Evolutionary conservation across 108 stramenopile genomes (phyloP).

Genomic region (Skeletonema grethae): DNA sequence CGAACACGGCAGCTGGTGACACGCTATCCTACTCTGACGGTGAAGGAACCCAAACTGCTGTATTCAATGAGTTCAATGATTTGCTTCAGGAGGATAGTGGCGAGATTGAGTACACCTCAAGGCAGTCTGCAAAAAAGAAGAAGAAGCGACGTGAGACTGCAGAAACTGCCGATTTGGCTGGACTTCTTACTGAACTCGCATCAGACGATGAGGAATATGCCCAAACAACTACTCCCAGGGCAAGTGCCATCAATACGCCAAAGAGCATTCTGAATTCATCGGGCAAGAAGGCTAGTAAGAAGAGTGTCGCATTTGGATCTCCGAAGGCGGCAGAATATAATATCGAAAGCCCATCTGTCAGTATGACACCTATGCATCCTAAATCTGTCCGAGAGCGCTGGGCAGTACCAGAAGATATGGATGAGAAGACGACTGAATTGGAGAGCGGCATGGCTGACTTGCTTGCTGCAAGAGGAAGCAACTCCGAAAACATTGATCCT

Average conservation of each 20-base stretch:
- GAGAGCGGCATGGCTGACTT: constrained; percentile 36
- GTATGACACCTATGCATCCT: constrained; percentile 77
- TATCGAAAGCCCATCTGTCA: constrained; percentile 75
- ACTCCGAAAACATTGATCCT: constrained; percentile 39
- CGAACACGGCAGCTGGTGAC: neutral
- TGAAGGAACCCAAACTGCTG: constrained; percentile 12
- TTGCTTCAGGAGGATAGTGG: constrained; percentile 15
- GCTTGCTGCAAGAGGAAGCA: constrained; percentile 32
- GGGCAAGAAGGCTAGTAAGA: constrained; percentile 21
- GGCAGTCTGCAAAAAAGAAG: constrained; percentile 1
- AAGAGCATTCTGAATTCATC: constrained; percentile 58
- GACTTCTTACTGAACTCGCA: constrained; percentile 15
- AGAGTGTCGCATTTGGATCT: constrained; percentile 79
- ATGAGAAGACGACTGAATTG: constrained; percentile 35
- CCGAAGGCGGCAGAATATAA: constrained; percentile 79
- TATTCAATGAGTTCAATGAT: constrained; percentile 22
- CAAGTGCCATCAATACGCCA: constrained; percentile 19
- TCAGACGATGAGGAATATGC: constrained; percentile 16
- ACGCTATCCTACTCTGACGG: constrained; percentile 9
- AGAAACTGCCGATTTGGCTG: constrained; percentile 15
- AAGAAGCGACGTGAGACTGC: constrained; percentile 36
- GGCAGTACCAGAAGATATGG: constrained; percentile 39
- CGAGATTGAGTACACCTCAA: neutral
- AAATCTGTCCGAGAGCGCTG: constrained; percentile 54
- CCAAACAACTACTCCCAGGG: constrained; percentile 15